Evolutionary conservation across 441 rosid species (phyloP), one percentile per base, ranked within the genome.

Genomic region (Syzygium syzygioides): DNA sequence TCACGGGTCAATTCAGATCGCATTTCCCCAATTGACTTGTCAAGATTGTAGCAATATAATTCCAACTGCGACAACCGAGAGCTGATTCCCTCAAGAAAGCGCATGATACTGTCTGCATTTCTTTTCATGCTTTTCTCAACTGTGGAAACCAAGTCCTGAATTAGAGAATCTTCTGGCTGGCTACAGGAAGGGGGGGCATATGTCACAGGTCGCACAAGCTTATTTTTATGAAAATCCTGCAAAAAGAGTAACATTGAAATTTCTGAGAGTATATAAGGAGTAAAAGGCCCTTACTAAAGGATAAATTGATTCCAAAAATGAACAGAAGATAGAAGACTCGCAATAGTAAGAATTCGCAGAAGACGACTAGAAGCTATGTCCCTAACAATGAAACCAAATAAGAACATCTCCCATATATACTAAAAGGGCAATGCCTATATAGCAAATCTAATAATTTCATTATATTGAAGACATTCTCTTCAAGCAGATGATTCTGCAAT

Each of bases 81-180:
- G 92, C 99, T 98, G 90, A 97, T 91, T 87, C 99, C 99, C 92
- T 97, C 99, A 13, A 97, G 99, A 92, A 95, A 97, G 34, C 98
- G 97, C 96, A 95, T 92, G 87, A 96, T 88, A 87, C 92, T 91
- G 85, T 98, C 99, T 1, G 94, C 87, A 85, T 97, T 95, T 79
- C 93, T 95, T 93, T 97, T 98, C 99, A 96, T 95, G 89, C 95
- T 91, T 88, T 90, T 94, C 89, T 98, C 99, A 53, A 98, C 94
- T 25, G 92, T 89, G 18, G 93, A 91, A 83, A 92, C 87, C 88
- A 96, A 85, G 53, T 98, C 99, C 53, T 90, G 95, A 91, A 88
- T 89, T 88, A 93, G 88, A 66, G 97, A 94, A 87, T 96, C 98
- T 23, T 97, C 98, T 1, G 96, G 98, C 90, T 94, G 98, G 89